Conservation (phyloP, 805 yeast species). For the Ogataea parapolymorpha region DNA sequence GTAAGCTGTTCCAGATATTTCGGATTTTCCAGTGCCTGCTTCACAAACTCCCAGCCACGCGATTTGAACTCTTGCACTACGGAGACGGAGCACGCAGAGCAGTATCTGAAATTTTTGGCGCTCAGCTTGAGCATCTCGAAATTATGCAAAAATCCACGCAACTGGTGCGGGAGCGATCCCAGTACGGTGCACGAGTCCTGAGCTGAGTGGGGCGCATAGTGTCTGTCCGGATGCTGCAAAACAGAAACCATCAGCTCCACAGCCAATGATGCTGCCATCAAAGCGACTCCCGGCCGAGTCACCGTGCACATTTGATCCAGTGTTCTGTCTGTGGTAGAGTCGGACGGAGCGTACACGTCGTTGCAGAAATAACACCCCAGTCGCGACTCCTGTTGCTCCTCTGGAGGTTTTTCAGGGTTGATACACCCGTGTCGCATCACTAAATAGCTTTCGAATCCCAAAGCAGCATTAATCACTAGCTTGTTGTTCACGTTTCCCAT, state of each 20-base stretch:
- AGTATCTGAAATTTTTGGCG: constrained; percentile 70
- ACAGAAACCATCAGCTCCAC: constrained; percentile 78
- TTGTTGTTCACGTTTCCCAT: constrained; percentile 65
- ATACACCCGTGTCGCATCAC: constrained; percentile 89
- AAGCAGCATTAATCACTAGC: constrained; percentile 83
- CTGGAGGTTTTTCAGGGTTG: constrained; percentile 20
- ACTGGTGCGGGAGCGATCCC: constrained; percentile 84
- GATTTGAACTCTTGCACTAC: constrained; percentile 50
- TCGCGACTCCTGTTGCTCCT: constrained; percentile 33
- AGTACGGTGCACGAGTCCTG: constrained; percentile 38
- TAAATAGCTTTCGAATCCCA: constrained; percentile 90
- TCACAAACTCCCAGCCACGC: constrained; percentile 80
- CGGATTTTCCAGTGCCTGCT: constrained; percentile 61
- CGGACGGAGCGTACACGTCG: constrained; percentile 92
- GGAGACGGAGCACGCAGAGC: constrained; percentile 79
- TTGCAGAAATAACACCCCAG: constrained; percentile 95
- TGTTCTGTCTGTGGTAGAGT: constrained; percentile 81
- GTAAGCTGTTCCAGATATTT: constrained; percentile 70
- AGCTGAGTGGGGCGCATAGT: constrained; percentile 36
- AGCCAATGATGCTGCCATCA: constrained; percentile 80
- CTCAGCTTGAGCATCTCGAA: constrained; percentile 61
- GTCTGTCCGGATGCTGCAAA: constrained; percentile 60
- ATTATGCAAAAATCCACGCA: constrained; percentile 77
- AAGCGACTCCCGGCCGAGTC: constrained; percentile 93
- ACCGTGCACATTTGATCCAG: constrained; percentile 99